Evolutionary conservation across 2,329 filamentous ascomycete genomes (phyloP), one percentile per base, ranked within the genome.

Genomic region (Myriosclerotinia curreyana): DNA sequence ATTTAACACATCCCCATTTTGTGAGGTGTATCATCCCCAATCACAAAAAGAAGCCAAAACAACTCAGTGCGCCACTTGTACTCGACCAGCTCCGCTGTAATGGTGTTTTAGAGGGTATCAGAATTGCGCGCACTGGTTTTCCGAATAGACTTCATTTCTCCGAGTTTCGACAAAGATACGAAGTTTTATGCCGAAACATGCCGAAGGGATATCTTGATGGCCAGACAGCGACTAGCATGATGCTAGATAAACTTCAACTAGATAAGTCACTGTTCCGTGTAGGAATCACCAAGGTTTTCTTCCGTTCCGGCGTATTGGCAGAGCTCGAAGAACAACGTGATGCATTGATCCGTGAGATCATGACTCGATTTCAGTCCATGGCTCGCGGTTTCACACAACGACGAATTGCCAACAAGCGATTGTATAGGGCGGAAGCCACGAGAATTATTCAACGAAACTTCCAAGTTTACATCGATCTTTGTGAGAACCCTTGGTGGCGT

Each of bases 11-110:
- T 75, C 96, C 96, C 65, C 95, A 99, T 76, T 99, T 99, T 75
- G 95, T 99, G 38, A 90, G 95, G 54, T 99, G 95, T 75, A 99
- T 99, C 67, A 82, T 99, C 66, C 96, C 95, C 4, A 99, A 99
- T 74, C 95, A 99, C 80, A 97, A 96, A 78, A 99, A 99, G 78
- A 85, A 88, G 31, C 92, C 95, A 0, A 99, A 99, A 77, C 90
- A 93, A 74, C 92, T 98, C 76, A 91, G 90, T 73, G 91, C 91
- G 3, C 86, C 92, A 2, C 84, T 99, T n/a, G 96, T 99, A 1
- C 83, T 99, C 7, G 95, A 99, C 73, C 96, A 99, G 75, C 80
- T 99, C n/a, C 87, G 95, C 60, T 99, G 95, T 78, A 99, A 99
- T 75, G 95, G 95, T 89, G 95, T 99, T 3, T 82, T 99, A n/a